Evolutionary conservation across 805 yeast species (phyloP).

Genomic region (Saturnispora galanensis): DNA sequence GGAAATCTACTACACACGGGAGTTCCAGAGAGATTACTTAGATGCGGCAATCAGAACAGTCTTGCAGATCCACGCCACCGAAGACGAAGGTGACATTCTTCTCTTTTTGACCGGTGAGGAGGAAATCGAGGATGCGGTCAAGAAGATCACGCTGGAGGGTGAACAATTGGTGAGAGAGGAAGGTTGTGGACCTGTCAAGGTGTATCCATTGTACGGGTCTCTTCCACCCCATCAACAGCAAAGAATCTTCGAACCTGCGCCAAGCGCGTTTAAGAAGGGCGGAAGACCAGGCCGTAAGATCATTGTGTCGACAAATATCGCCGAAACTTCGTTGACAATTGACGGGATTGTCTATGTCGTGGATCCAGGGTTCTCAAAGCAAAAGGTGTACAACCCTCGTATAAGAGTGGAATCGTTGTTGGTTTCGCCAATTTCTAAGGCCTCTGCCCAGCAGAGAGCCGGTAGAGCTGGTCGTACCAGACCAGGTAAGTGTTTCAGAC

Average conservation of each 20-base stretch:
- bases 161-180: conserved; percentile 86
- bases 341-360: conserved; percentile 97
- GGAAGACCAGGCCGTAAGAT: conserved; percentile 95
- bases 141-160: conserved; percentile 77
- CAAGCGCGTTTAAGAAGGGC: conserved; percentile 54
- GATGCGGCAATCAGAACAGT: conserved; percentile 95
- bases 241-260: conserved; percentile 86
- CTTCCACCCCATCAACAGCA: conserved; percentile 95
- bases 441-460: conserved; percentile 96
- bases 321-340: conserved; percentile 94
- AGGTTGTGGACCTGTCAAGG: conserved; percentile 78
- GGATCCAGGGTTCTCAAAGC: conserved; percentile 95
- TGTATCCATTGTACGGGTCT: conserved; percentile 93
- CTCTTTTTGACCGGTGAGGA: conserved; percentile 93
- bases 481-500: conserved; percentile 86
- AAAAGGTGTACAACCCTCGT: conserved; percentile 93
- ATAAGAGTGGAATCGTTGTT: conserved; percentile 89
- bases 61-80: conserved; percentile 93
- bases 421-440: conserved; percentile 94
- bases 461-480: conserved; percentile 99
- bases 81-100: conserved; percentile 83
- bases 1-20: conserved; percentile 94
- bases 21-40: conserved; percentile 86
- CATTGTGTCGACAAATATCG: conserved; percentile 87
- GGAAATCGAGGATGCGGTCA: conserved; percentile 94